phyloP scores from a whole-genome alignment of 139 green algal genomes.

The Chlorella sp. region DNA sequence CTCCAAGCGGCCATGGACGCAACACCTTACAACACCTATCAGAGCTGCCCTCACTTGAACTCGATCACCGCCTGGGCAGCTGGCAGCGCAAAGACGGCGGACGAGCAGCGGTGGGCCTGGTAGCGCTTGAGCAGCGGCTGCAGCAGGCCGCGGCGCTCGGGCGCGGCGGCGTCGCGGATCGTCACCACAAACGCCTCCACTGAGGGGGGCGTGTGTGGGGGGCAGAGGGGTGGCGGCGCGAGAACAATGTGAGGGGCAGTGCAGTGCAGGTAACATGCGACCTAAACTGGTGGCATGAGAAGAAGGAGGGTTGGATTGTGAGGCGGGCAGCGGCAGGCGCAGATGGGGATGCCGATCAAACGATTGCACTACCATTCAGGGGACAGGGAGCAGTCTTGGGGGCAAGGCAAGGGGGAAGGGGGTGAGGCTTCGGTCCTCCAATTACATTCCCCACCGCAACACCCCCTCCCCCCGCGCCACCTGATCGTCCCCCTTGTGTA shows the following conservation, averaged over 20 bases:
- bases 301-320: too few species aligned
- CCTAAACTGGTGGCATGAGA: too few species aligned
- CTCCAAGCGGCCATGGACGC: too few species aligned
- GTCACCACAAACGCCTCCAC: slow-evolving; percentile 74
- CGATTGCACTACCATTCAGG: background rate
- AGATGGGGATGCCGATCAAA: background rate
- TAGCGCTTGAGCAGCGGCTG: slow-evolving; percentile 61
- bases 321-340: background rate
- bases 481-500: too few species aligned
- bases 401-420: background rate
- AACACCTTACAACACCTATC: background rate
- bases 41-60: slow-evolving; percentile 31
- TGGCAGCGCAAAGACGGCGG: slow-evolving; percentile 38
- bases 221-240: background rate
- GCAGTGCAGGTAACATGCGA: background rate
- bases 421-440: too few species aligned
- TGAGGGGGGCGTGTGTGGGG: slow-evolving; percentile 17
- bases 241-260: background rate
- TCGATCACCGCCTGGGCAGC: slow-evolving; percentile 42
- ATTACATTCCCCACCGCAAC: too few species aligned
- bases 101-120: slow-evolving; percentile 42
- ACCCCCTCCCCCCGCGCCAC: background rate
- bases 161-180: slow-evolving; percentile 55
- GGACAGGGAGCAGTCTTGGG: background rate
- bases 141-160: slow-evolving; percentile 58